Percentiles rank a stretch among this genome's conserved stretches.
phyloP scores from a whole-genome alignment of 2,329 filamentous ascomycete species.

The Aurifilum marmelostoma region DNA sequence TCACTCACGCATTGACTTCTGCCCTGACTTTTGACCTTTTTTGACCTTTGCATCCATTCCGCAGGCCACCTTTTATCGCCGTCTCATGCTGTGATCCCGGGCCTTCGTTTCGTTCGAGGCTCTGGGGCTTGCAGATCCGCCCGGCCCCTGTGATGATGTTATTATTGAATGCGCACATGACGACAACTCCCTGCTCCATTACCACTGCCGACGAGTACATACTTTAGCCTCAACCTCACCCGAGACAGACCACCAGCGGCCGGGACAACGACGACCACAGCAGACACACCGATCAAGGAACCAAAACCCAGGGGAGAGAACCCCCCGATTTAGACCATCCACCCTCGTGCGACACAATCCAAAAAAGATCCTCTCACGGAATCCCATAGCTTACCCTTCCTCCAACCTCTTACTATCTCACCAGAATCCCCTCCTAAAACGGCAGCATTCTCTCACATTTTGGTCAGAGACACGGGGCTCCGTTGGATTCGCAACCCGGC shows the following conservation, averaged over 20 bases:
- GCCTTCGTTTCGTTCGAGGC: background rate
- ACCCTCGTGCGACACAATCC: background rate
- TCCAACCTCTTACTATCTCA: slow-evolving; percentile 11
- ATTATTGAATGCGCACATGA: background rate
- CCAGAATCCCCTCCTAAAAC: background rate
- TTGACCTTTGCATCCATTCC: background rate
- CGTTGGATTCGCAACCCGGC: slow-evolving; percentile 19
- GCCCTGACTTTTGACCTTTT: background rate
- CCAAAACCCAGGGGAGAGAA: background rate
- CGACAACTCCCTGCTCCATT: background rate
- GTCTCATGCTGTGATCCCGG: background rate
- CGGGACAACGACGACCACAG: background rate
- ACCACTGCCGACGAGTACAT: background rate
- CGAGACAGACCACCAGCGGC: background rate
- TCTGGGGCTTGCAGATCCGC: background rate
- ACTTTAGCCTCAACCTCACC: background rate
- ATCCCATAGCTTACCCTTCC: background rate
- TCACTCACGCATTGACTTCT: background rate
- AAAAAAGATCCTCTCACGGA: background rate
- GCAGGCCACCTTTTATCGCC: too few species aligned
- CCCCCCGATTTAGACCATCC: slow-evolving; percentile 5
- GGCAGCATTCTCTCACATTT: slow-evolving; percentile 11
- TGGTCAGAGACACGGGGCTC: slow-evolving; percentile 11
- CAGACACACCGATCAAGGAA: background rate
- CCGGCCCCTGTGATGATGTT: background rate